Percentiles rank a stretch among this genome's conserved stretches.
Evolutionary conservation across 306 rosid species (phyloP).

Genomic region (Prunus campanulata): DNA sequence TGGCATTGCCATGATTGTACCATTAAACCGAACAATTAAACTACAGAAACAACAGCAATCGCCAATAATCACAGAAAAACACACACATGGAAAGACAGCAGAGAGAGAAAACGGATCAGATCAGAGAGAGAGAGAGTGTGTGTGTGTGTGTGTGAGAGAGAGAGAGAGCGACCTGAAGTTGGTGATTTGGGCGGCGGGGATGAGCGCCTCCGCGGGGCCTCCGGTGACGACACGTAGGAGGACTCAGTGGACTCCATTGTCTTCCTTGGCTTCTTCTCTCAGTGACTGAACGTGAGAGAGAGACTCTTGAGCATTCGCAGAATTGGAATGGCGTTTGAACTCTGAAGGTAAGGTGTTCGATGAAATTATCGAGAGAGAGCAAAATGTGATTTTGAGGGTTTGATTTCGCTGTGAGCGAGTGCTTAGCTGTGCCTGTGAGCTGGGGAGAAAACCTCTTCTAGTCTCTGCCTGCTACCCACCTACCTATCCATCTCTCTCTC

Average conservation of each 20-base stretch:
- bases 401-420: not conserved
- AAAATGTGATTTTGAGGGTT: not conserved
- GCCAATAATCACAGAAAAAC: not conserved
- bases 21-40: not conserved
- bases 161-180: constrained; percentile 55
- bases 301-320: constrained; percentile 11
- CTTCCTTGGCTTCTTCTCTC: constrained; percentile 29
- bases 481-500: not conserved
- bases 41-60: not conserved
- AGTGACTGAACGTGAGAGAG: not conserved
- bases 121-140: constrained; percentile 26
- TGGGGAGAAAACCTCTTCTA: not conserved
- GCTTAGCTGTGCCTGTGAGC: not conserved
- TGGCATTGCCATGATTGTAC: not conserved
- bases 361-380: not conserved
- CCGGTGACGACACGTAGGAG: constrained; percentile 89
- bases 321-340: constrained; percentile 9
- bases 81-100: not conserved
- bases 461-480: constrained; percentile 9
- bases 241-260: constrained; percentile 90
- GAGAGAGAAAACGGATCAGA: constrained; percentile 55
- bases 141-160: not conserved
- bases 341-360: not conserved
- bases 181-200: constrained; percentile 80
- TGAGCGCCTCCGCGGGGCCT: constrained; percentile 66